These are phyloP conservation scores for Zymoseptoria passerinii DNA, from an alignment of 2,329 filamentous ascomycete genomes.

Conservation along the genomic window DNA sequence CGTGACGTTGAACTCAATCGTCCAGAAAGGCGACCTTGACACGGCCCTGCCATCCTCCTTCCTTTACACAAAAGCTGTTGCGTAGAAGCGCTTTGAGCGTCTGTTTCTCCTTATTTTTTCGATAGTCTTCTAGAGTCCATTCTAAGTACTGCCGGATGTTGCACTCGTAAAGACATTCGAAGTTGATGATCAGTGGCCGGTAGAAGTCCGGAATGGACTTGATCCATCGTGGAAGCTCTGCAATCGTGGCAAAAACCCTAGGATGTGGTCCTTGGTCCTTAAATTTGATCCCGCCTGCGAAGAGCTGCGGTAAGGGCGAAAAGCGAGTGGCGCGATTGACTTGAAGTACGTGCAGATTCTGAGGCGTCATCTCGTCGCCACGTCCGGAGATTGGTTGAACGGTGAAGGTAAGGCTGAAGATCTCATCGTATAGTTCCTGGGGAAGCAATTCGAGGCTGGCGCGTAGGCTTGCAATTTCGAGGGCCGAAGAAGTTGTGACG, in stretches of 20 bases:
- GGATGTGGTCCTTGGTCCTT: background rate
- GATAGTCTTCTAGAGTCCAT: too few relatives aligned
- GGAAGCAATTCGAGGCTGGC: background rate
- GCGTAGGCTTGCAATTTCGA: background rate
- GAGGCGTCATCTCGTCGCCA: background rate
- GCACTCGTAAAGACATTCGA: background rate
- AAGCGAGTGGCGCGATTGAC: background rate
- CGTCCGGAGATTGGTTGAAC: background rate
- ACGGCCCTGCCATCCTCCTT: background rate
- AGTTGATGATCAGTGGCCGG: background rate
- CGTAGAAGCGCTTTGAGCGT: background rate
- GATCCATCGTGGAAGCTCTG: background rate
- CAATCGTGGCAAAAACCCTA: too few relatives aligned
- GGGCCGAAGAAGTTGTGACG: background rate
- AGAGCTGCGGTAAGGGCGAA: background rate
- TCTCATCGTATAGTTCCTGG: background rate
- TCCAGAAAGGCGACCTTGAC: background rate
- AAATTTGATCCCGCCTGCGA: background rate
- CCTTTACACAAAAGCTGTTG: background rate
- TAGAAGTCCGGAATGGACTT: background rate
- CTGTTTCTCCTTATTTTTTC: background rate
- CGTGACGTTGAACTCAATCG: background rate
- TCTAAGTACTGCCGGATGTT: too few relatives aligned
- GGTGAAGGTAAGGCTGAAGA: background rate
- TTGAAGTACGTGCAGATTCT: background rate